These are phyloP conservation scores for Dysphania ambrosioides DNA, from an alignment of 148 eudicot genomes.

Conservation along the genomic window DNA sequence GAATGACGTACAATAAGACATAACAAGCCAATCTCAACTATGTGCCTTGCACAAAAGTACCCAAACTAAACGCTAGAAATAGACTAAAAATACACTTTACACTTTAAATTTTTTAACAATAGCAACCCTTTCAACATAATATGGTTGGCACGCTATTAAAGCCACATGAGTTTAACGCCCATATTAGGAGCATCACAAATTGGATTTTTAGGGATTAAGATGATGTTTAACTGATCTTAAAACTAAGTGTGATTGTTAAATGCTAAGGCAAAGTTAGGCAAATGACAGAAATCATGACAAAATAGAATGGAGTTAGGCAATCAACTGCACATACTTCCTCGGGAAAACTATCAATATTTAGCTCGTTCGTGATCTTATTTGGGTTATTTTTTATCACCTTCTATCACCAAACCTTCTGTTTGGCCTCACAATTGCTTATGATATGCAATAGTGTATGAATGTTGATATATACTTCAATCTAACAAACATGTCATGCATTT, in stretches of 20 bases:
- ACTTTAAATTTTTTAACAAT: neutral
- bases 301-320: slow-evolving; percentile 6
- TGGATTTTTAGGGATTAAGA: slow-evolving; percentile 22
- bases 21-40: neutral
- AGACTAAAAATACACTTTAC: neutral
- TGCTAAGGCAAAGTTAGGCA: slow-evolving; percentile 24
- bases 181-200: slow-evolving; percentile 20
- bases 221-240: slow-evolving; percentile 19
- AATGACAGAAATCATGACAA: slow-evolving; percentile 15
- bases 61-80: neutral
- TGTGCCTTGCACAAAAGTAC: neutral
- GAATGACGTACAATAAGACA: neutral
- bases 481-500: neutral
- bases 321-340: neutral
- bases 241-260: neutral
- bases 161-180: slow-evolving; percentile 21
- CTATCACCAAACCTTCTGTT: slow-evolving; percentile 19
- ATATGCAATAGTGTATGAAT: neutral
- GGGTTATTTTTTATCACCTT: neutral
- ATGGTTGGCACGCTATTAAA: neutral
- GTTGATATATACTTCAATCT: neutral
- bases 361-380: neutral
- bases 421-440: slow-evolving; percentile 8
- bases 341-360: neutral
- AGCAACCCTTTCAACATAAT: neutral